Evolutionary conservation across 2,329 filamentous ascomycete genomes (phyloP).

Genomic region (Aspergillus novofumigatus): DNA sequence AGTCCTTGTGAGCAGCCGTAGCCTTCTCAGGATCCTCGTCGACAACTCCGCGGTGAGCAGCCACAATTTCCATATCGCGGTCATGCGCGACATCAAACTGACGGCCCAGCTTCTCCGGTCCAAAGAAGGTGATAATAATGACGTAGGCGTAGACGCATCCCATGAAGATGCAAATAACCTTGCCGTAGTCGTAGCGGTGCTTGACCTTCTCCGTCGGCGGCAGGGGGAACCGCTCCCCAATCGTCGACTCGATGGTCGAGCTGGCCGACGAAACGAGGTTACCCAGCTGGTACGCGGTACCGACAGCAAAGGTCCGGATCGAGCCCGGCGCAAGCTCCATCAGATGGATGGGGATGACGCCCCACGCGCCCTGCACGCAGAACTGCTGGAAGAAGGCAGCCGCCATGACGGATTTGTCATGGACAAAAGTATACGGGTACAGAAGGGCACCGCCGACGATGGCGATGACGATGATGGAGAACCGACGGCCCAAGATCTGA

Average conservation of each 20-base stretch:
- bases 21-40: constrained; percentile 30
- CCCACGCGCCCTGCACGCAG: constrained; percentile 73
- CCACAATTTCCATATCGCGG: constrained; percentile 42
- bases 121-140: constrained; percentile 48
- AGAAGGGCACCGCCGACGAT: constrained; percentile 69
- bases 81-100: constrained; percentile 48
- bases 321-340: constrained; percentile 60
- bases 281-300: constrained; percentile 60
- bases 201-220: constrained; percentile 49
- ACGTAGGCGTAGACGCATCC: constrained; percentile 68
- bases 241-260: constrained; percentile 70
- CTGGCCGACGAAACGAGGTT: constrained; percentile 59
- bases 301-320: constrained; percentile 61
- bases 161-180: constrained; percentile 90
- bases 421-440: constrained; percentile 76
- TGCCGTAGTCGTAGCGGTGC: constrained; percentile 67
- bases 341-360: constrained; percentile 65
- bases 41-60: constrained; percentile 29
- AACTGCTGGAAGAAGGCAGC: constrained; percentile 82
- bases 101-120: constrained; percentile 46
- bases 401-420: constrained; percentile 62
- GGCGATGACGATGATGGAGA: constrained; percentile 63
- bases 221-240: constrained; percentile 71
- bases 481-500: constrained; percentile 65
- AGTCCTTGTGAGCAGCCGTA: neutral